phyloP scores from a whole-genome alignment of 2,329 filamentous ascomycete species.

The Ascomycota sp. region DNA sequence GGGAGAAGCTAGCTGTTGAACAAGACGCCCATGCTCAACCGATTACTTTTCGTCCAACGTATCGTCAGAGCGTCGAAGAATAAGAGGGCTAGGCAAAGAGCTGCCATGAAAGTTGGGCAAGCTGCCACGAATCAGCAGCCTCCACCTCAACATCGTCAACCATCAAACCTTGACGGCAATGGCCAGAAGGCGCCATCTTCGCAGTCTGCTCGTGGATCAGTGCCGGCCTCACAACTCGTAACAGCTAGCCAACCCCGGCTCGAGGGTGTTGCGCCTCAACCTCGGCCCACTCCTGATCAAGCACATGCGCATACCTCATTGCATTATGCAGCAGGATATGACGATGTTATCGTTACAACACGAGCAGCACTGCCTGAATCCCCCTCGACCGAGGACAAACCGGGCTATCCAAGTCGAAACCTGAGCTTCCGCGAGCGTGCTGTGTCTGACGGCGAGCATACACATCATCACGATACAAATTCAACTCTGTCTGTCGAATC shows the following conservation, averaged over 20 bases:
- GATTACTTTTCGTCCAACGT: constrained; percentile 17
- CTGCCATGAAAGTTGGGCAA: constrained; percentile 17
- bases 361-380: constrained; percentile 5
- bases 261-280: neutral
- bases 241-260: neutral
- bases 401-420: constrained; percentile 28
- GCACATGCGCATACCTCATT: neutral
- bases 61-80: constrained; percentile 26
- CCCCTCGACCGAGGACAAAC: constrained; percentile 5
- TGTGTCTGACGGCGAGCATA: constrained; percentile 19
- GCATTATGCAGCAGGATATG: constrained; percentile 2
- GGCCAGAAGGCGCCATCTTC: neutral
- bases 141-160: constrained; percentile 7
- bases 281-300: neutral
- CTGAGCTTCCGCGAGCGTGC: constrained; percentile 41
- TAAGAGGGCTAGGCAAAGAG: constrained; percentile 44
- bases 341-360: constrained; percentile 5
- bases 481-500: constrained; percentile 10
- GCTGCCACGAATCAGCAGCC: constrained; percentile 5
- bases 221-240: neutral
- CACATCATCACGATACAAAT: constrained; percentile 10
- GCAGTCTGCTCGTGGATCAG: neutral
- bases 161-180: neutral
- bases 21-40: constrained; percentile 9
- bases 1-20: constrained; percentile 5